These are phyloP conservation scores for Penicillium sp. DNA, from an alignment of 2,329 filamentous ascomycete genomes.

Conservation along the genomic window DNA sequence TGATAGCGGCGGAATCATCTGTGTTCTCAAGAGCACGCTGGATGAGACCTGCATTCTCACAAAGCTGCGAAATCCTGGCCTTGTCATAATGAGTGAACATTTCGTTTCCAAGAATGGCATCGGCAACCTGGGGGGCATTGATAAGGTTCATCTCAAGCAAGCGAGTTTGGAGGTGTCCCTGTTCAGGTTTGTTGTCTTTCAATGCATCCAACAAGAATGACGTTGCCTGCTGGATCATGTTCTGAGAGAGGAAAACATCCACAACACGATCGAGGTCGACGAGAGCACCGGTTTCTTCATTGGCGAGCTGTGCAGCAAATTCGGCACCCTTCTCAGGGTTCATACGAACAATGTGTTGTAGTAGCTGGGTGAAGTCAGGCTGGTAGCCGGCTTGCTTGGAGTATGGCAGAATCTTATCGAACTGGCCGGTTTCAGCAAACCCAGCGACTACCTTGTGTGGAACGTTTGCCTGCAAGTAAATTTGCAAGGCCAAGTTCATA, in stretches of 20 bases:
- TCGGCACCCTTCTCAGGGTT: slow-evolving; percentile 93
- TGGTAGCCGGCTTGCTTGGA: slow-evolving; percentile 79
- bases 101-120: slow-evolving; percentile 95
- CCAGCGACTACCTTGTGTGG: slow-evolving; percentile 92
- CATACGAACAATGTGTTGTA: slow-evolving; percentile 87
- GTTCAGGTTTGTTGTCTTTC: slow-evolving; percentile 90
- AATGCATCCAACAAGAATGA: slow-evolving; percentile 96
- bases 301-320: slow-evolving; percentile 88
- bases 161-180: slow-evolving; percentile 88
- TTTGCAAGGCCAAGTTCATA: slow-evolving; percentile 75
- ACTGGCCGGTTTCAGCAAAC: slow-evolving; percentile 92
- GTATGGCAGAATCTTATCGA: slow-evolving; percentile 94
- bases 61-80: slow-evolving; percentile 79
- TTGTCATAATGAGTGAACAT: slow-evolving; percentile 99
- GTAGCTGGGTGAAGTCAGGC: slow-evolving; percentile 88
- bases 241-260: slow-evolving; percentile 96
- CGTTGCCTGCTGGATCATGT: slow-evolving; percentile 95
- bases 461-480: slow-evolving; percentile 88
- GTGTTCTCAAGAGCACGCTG: slow-evolving; percentile 92
- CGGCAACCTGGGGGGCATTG: slow-evolving; percentile 94
- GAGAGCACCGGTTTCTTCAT: slow-evolving; percentile 79
- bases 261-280: slow-evolving; percentile 93
- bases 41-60: slow-evolving; percentile 84
- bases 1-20: slow-evolving; percentile 82
- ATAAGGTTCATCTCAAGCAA: slow-evolving; percentile 96